Percentiles rank a stretch among this genome's conserved stretches.
phyloP scores from a whole-genome alignment of 2,329 filamentous ascomycete genomes.

The Botrytis elliptica region DNA sequence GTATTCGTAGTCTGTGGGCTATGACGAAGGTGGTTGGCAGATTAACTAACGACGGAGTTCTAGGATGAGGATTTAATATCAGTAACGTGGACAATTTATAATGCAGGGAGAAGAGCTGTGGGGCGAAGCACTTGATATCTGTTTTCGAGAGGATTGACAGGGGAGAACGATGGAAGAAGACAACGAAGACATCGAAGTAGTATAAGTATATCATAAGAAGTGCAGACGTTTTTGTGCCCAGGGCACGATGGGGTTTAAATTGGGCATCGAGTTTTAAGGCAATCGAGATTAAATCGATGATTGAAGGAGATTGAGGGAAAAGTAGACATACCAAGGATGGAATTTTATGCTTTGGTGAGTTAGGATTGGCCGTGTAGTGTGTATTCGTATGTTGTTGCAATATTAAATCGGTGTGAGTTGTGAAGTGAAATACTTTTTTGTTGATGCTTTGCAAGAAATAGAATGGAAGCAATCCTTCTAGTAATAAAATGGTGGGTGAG shows the following conservation, averaged over 20 bases:
- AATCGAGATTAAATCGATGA: constrained; percentile 5
- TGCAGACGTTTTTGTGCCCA: constrained; percentile 19
- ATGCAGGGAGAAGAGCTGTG: constrained; percentile 17
- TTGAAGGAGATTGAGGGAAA: constrained; percentile 14
- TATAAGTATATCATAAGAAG: constrained; percentile 16
- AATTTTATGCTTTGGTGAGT: constrained; percentile 10
- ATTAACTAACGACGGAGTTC: constrained; percentile 23
- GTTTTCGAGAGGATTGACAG: background rate
- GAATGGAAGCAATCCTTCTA: background rate
- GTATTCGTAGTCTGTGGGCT: constrained; percentile 3
- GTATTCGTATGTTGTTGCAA: constrained; percentile 9
- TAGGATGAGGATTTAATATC: constrained; percentile 21
- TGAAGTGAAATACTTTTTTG: constrained; percentile 2
- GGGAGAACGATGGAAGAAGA: constrained; percentile 18
- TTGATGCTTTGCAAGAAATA: background rate
- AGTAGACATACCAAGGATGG: constrained; percentile 25
- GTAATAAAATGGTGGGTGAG: background rate
- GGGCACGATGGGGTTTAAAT: constrained; percentile 21
- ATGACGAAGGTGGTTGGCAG: constrained; percentile 18
- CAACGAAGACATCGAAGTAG: constrained; percentile 8
- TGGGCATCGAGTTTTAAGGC: background rate
- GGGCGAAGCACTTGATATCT: constrained; percentile 5
- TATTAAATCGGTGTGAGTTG: background rate
- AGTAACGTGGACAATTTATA: constrained; percentile 23
- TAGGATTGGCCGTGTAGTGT: background rate